These are phyloP conservation scores for Apiospora marii DNA, from an alignment of 2,329 filamentous ascomycete genomes.

Conservation along the genomic window DNA sequence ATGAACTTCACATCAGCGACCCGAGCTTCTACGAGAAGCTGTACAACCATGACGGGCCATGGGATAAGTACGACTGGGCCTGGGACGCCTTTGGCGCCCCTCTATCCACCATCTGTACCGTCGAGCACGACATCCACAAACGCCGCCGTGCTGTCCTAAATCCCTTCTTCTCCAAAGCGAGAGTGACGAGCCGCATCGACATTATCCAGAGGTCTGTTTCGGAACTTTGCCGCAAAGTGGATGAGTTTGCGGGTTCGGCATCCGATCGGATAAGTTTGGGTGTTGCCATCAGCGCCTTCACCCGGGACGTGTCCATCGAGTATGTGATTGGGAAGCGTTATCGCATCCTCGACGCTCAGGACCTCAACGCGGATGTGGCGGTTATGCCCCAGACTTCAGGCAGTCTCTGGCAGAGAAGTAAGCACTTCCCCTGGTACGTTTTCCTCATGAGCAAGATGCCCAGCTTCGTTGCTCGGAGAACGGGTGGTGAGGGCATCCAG, in stretches of 20 bases:
- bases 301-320: background rate
- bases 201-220: constrained; percentile 27
- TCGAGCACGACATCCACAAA: constrained; percentile 43
- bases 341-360: background rate
- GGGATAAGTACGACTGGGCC: constrained; percentile 38
- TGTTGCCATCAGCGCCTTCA: background rate
- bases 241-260: too few relatives aligned
- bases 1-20: constrained; percentile 35
- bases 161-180: constrained; percentile 44
- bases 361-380: too few relatives aligned
- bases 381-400: too few relatives aligned
- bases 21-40: constrained; percentile 47
- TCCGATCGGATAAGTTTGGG: too few relatives aligned
- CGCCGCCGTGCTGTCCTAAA: constrained; percentile 41
- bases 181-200: constrained; percentile 35
- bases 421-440: too few relatives aligned
- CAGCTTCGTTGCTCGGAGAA: too few relatives aligned
- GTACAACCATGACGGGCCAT: constrained; percentile 41
- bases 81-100: too few relatives aligned
- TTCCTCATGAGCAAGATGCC: too few relatives aligned
- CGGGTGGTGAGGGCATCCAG: too few relatives aligned
- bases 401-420: too few relatives aligned
- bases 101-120: constrained; percentile 30
- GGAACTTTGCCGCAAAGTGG: constrained; percentile 26
- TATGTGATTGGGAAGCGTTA: background rate